A percentile compares a stretch with the other conserved stretches of the same genome.
phyloP scores from a whole-genome alignment of 768 basidiomycete species.

The Boletus reticuloceps region DNA sequence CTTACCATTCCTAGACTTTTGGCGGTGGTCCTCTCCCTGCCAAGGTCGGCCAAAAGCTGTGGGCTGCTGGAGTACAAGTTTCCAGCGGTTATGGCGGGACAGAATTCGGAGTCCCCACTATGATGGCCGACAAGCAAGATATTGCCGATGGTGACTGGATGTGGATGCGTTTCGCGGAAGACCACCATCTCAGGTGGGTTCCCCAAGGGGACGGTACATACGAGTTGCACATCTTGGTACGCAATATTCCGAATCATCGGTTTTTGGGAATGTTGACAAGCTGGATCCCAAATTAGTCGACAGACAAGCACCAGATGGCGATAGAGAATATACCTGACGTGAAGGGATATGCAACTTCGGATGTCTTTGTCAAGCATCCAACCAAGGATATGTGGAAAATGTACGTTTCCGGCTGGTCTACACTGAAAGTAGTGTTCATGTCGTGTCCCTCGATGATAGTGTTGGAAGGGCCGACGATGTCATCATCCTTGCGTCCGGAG shows the following conservation, averaged over 20 bases:
- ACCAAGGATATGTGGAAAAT: conserved; percentile 29
- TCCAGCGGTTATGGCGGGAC: conserved; percentile 16
- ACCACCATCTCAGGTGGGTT: conserved; percentile 23
- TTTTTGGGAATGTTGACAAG: neutral
- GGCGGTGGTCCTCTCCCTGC: conserved; percentile 12
- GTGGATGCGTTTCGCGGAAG: conserved; percentile 7
- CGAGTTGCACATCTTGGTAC: conserved; percentile 37
- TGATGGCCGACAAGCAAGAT: conserved; percentile 1
- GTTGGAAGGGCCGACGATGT: conserved; percentile 38
- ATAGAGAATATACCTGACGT: conserved; percentile 34
- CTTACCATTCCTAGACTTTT: neutral
- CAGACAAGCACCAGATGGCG: neutral
- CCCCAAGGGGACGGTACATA: conserved; percentile 31
- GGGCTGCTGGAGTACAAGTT: conserved; percentile 12
- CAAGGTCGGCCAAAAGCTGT: conserved; percentile 14
- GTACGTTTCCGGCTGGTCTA: neutral
- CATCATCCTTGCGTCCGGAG: conserved; percentile 29
- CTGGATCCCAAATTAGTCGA: neutral
- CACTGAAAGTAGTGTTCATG: too few species aligned
- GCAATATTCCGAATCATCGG: neutral
- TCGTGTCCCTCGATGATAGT: conserved; percentile 15
- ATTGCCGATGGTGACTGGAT: conserved; percentile 16
- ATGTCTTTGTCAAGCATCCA: conserved; percentile 44
- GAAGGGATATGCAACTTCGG: conserved; percentile 38
- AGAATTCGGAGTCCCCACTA: conserved; percentile 13